phyloP scores from a whole-genome alignment of 352 stramenopile species.

The Phytophthora tubulina region DNA sequence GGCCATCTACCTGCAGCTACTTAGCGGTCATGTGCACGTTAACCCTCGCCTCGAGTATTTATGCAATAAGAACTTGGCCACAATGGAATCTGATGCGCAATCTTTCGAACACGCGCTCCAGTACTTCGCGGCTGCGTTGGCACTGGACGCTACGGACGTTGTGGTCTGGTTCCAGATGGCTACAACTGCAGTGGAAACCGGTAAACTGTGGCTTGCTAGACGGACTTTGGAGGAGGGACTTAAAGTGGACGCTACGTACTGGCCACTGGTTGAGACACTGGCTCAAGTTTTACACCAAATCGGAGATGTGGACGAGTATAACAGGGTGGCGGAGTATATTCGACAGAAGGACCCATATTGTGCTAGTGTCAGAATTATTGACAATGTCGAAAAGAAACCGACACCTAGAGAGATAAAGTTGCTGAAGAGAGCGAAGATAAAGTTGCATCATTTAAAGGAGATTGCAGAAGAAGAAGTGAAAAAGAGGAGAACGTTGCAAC shows the following conservation, averaged over 20 bases:
- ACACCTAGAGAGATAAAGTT: constrained; percentile 19
- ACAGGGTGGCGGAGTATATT: constrained; percentile 57
- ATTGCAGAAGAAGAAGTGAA: constrained; percentile 34
- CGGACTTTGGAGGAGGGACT: constrained; percentile 67
- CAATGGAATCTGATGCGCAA: constrained; percentile 58
- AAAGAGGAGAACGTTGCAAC: constrained; percentile 40
- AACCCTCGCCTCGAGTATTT: constrained; percentile 68
- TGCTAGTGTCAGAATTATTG: constrained; percentile 44
- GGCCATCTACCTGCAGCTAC: constrained; percentile 50
- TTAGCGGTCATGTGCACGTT: constrained; percentile 41
- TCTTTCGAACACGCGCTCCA: constrained; percentile 53
- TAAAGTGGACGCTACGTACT: constrained; percentile 67
- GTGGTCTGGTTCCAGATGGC: constrained; percentile 82
- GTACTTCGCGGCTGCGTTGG: constrained; percentile 63
- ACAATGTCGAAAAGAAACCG: constrained; percentile 5
- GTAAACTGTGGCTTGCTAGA: constrained; percentile 70
- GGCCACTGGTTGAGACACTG: constrained; percentile 65
- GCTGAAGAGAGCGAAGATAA: constrained; percentile 26
- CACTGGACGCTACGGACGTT: constrained; percentile 75
- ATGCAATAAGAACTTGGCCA: constrained; percentile 75
- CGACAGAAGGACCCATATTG: constrained; percentile 55
- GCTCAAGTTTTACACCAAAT: constrained; percentile 70
- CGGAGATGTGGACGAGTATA: constrained; percentile 60
- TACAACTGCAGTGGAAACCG: constrained; percentile 63
- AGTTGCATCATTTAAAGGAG: constrained; percentile 37